A percentile compares a stretch with the other conserved stretches of the same genome.
Evolutionary conservation across 345 rosid species (phyloP).

Genomic region (Citrus trifoliata): DNA sequence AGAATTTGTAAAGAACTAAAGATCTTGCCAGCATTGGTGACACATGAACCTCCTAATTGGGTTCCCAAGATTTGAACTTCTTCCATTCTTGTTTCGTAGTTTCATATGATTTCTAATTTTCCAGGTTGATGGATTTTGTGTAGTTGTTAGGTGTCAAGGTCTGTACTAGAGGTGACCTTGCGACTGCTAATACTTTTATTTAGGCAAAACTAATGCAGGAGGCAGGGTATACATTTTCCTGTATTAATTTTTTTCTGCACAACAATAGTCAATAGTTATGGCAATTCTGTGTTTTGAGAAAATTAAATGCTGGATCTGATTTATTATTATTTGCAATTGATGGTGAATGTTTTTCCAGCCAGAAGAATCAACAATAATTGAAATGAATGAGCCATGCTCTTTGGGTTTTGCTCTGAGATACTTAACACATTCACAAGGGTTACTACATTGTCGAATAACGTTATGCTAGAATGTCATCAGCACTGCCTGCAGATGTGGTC

Average conservation of each 20-base stretch:
- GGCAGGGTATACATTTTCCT: slow-evolving; percentile 50
- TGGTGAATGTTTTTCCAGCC: slow-evolving; percentile 50
- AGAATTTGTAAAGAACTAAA: slow-evolving; percentile 83
- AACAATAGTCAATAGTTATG: neutral
- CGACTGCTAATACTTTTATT: slow-evolving; percentile 87
- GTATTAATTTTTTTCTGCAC: neutral
- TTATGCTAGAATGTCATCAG: slow-evolving; percentile 89
- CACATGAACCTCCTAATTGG: slow-evolving; percentile 48
- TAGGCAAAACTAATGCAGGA: slow-evolving; percentile 82
- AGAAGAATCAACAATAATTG: slow-evolving; percentile 65
- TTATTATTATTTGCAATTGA: neutral
- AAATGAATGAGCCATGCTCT: too few species aligned
- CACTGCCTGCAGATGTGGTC: slow-evolving; percentile 78
- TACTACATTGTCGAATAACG: slow-evolving; percentile 75
- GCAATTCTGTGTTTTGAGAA: neutral
- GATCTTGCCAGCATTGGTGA: slow-evolving; percentile 93
- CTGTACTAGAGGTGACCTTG: slow-evolving; percentile 90
- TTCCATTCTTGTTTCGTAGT: neutral
- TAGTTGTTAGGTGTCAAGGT: slow-evolving; percentile 95
- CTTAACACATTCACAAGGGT: slow-evolving; percentile 67
- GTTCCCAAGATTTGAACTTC: neutral
- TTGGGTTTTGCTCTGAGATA: too few species aligned
- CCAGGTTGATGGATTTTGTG: slow-evolving; percentile 2
- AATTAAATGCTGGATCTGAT: neutral
- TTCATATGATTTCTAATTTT: neutral